Percentiles rank a stretch among this genome's conserved stretches.
phyloP scores from a whole-genome alignment of 1,284 basidiomycete genomes.

The Retiboletus flavoniger region DNA sequence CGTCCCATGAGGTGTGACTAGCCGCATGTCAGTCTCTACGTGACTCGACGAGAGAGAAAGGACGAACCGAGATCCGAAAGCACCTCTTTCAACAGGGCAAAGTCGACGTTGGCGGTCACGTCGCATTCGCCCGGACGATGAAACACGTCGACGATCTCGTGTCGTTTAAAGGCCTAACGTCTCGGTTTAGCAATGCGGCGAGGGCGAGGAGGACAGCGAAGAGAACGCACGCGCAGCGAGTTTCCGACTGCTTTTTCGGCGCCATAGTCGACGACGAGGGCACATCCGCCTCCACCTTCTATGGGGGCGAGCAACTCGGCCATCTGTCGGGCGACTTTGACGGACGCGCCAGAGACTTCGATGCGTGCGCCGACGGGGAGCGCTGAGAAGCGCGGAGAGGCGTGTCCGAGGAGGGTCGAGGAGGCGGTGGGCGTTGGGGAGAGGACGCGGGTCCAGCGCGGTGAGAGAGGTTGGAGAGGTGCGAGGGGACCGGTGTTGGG shows the following conservation, averaged over 20 bases:
- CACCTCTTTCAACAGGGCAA: constrained; percentile 82
- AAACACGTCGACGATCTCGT: constrained; percentile 86
- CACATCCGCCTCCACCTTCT: constrained; percentile 60
- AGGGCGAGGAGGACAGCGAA: fast-evolving
- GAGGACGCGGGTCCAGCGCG: constrained; percentile 66
- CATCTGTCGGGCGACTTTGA: constrained; percentile 63
- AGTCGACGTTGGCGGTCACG: constrained; percentile 95
- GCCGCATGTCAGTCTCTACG: background rate
- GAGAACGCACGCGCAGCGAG: constrained; percentile 74
- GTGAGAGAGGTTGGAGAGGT: constrained; percentile 11
- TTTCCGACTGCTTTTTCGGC: constrained; percentile 67
- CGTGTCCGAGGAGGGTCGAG: constrained; percentile 64
- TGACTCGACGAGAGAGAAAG: background rate
- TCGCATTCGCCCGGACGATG: constrained; percentile 85
- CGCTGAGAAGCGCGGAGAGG: constrained; percentile 67
- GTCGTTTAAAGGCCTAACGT: constrained; percentile 81
- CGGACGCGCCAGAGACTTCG: constrained; percentile 77
- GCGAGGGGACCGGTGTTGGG: background rate
- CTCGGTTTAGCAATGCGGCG: background rate
- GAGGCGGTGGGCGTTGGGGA: constrained; percentile 63
- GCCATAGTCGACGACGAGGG: constrained; percentile 91
- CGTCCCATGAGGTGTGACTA: constrained; percentile 57
- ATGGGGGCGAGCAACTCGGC: constrained; percentile 50
- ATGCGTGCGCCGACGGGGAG: constrained; percentile 69
- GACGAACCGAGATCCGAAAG: constrained; percentile 60